A percentile compares a stretch with the other conserved stretches of the same genome.
phyloP scores from a whole-genome alignment of 2,329 filamentous ascomycete species.

The Fusarium floridanum region DNA sequence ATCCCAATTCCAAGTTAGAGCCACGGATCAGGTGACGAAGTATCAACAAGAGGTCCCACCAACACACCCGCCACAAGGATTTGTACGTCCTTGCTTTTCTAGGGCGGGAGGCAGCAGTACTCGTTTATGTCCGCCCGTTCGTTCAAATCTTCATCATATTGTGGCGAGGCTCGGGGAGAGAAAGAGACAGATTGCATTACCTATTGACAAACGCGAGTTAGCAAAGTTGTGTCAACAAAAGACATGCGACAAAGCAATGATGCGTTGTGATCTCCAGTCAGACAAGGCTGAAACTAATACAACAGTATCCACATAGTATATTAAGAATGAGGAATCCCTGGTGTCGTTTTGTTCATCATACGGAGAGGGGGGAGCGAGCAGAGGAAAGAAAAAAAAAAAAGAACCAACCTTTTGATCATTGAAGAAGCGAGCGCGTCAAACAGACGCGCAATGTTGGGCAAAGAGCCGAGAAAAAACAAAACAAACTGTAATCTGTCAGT shows the following conservation, averaged over 20 bases:
- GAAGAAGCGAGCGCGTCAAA: conserved; percentile 14
- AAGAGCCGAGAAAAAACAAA: conserved; percentile 10
- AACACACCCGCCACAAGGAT: conserved; percentile 65
- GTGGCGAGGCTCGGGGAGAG: conserved; percentile 41
- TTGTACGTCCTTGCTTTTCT: conserved; percentile 73
- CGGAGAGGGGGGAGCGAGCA: conserved; percentile 48
- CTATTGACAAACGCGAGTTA: conserved; percentile 57
- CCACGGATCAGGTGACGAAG: conserved; percentile 73
- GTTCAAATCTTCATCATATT: conserved; percentile 75
- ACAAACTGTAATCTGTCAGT: conserved; percentile 35
- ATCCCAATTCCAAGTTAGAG: conserved; percentile 42
- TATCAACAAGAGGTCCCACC: conserved; percentile 72
- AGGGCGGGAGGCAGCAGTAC: conserved; percentile 61
- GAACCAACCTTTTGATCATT: conserved; percentile 62
- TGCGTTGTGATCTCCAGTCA: conserved; percentile 61
- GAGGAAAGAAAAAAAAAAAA: conserved; percentile 10
- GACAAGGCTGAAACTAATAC: conserved; percentile 77
- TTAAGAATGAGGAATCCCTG: conserved; percentile 78
- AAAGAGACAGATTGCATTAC: conserved; percentile 50
- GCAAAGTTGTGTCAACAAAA: conserved; percentile 41
- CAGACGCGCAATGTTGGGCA: conserved; percentile 9
- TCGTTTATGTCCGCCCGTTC: conserved; percentile 78
- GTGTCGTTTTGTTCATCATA: conserved; percentile 73
- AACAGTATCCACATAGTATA: conserved; percentile 73
- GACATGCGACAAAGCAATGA: conserved; percentile 35